Base-by-base conservation (phyloP, 176 grass and related monocot genomes). In the Microstegium vimineum region DNA sequence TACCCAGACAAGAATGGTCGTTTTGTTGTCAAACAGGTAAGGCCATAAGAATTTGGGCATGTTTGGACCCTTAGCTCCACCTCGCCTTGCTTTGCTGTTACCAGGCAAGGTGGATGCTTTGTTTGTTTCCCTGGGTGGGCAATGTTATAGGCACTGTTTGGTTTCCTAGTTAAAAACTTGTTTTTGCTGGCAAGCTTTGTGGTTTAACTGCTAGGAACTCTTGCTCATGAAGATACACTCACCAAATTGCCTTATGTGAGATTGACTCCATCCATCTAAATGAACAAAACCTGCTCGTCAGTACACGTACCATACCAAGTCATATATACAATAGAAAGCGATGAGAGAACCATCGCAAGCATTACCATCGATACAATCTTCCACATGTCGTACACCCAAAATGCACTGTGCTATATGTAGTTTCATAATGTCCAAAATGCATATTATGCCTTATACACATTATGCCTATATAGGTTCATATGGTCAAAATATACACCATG, bases 1-100 rank as follows among this genome's bases (percentile, higher is more conserved):
- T 94, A 94, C 86, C 95, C 95, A 13, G 90, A 98, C 71, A 94
- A 94, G 88, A 93, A 93, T 88, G 92, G 92, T 2, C 88, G 92
- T 31, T 98, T 98, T 84, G 90, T 94, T 84, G 79, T 98, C 71
- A 92, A 90, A 84, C 88, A 72, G 79, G 92, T 98, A 64, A 56
- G 6, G 20, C 52, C 3, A 10, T 56, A 56, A 23, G 22, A 57
- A 57, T 57, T 57, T 57, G 6, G 64, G 64, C 17, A 18, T 22
- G 65, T 67, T 36, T 67, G 32, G 63, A 35, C 3, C 31, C 6
- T 66, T 66, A 20, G 32, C 32, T 36, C 32, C 64, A 8, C 3
- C 64, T 66, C 1, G 8, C 64, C 34, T 68, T 68, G 65, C 32
- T 68, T 22, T 1, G 8, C 8, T n/a, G 17, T 66, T 66, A 8